These are phyloP conservation scores for Boletus edulis DNA, from an alignment of 768 basidiomycete species.

Conservation along the genomic window DNA sequence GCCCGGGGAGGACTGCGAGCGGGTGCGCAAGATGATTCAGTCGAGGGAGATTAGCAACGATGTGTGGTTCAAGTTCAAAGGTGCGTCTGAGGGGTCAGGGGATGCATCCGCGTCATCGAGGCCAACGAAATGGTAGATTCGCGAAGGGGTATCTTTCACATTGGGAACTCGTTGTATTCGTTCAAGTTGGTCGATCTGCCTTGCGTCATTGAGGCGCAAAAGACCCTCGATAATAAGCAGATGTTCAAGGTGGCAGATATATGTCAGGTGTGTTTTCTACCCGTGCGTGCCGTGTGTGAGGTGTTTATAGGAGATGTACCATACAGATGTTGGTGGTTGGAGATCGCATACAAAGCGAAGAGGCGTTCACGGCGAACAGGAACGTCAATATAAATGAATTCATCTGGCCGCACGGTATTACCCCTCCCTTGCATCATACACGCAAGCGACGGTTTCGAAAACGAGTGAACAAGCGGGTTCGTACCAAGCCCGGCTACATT, in stretches of 20 bases:
- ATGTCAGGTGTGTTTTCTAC: conserved; percentile 67
- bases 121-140: conserved; percentile 58
- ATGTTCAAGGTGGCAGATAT: conserved; percentile 99
- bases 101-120: conserved; percentile 1
- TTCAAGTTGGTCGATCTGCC: conserved; percentile 96
- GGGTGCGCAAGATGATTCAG: conserved; percentile 76
- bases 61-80: conserved; percentile 98
- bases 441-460: conserved; percentile 92
- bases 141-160: conserved; percentile 84
- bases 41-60: conserved; percentile 77
- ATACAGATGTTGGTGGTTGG: conserved; percentile 89
- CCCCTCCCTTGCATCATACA: conserved; percentile 87
- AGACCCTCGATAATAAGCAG: conserved; percentile 93
- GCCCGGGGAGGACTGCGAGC: conserved; percentile 77
- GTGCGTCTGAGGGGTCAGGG: conserved; percentile 36
- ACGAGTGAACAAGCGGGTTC: conserved; percentile 76
- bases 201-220: conserved; percentile 91
- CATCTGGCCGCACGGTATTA: conserved; percentile 96
- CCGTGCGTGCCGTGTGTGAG: conserved; percentile 10
- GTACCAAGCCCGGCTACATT: conserved; percentile 17
- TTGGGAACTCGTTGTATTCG: conserved; percentile 76
- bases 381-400: conserved; percentile 92
- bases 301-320: background rate
- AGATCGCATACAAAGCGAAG: conserved; percentile 69
- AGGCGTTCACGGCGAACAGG: conserved; percentile 56